These are phyloP conservation scores for Barnettozyma salicaria DNA, from an alignment of 805 yeast species.

Conservation along the genomic window DNA sequence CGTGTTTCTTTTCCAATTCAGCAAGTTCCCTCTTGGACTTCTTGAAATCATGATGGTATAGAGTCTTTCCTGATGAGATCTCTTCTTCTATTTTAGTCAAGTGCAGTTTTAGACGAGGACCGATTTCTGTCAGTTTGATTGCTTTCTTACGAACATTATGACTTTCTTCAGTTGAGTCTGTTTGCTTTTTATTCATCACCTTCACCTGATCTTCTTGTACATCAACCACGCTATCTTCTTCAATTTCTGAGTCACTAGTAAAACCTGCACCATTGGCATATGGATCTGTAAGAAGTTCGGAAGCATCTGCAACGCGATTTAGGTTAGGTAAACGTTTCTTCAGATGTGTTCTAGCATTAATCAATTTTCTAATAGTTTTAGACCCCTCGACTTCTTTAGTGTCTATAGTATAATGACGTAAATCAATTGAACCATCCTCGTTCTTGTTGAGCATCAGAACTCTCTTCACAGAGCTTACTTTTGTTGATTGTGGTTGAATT, in stretches of 20 bases:
- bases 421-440: slow-evolving; percentile 63
- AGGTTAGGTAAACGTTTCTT: slow-evolving; percentile 24
- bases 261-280: slow-evolving; percentile 65
- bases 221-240: slow-evolving; percentile 81
- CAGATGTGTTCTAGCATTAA: slow-evolving; percentile 21
- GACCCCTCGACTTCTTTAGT: slow-evolving; percentile 72
- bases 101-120: slow-evolving; percentile 78
- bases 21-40: slow-evolving; percentile 59
- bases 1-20: slow-evolving; percentile 62
- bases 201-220: slow-evolving; percentile 31
- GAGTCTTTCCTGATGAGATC: slow-evolving; percentile 78
- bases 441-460: slow-evolving; percentile 79
- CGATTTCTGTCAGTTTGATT: slow-evolving; percentile 84
- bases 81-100: slow-evolving; percentile 90
- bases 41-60: slow-evolving; percentile 68
- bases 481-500: slow-evolving; percentile 76
- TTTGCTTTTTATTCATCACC: slow-evolving; percentile 19
- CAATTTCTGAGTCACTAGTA: slow-evolving; percentile 90
- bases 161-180: slow-evolving; percentile 16
- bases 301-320: slow-evolving; percentile 62
- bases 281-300: slow-evolving; percentile 79
- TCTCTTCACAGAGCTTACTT: slow-evolving; percentile 68
- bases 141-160: slow-evolving; percentile 58
- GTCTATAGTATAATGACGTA: slow-evolving; percentile 86
- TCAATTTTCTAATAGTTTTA: slow-evolving; percentile 23